phyloP scores from a whole-genome alignment of 139 green algal species.

The Nannochloris sp. region DNA sequence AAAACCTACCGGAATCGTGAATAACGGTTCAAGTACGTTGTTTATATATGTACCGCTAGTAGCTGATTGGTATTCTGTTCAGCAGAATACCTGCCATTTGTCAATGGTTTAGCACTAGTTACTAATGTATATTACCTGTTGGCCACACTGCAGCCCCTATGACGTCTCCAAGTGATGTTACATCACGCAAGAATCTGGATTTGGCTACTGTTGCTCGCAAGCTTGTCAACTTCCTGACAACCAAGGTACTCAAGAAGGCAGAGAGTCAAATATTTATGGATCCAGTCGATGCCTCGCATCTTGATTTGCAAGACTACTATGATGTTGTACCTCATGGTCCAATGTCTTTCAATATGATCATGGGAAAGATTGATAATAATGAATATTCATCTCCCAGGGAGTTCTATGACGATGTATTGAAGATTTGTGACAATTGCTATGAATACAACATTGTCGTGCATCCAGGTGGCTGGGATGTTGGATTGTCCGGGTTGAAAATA shows the following conservation, averaged over 20 bases:
- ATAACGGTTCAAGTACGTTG: neutral
- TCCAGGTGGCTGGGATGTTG: neutral
- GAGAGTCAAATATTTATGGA: constrained; percentile 10
- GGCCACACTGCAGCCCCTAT: neutral
- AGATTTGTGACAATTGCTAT: constrained; percentile 29
- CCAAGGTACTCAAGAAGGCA: neutral
- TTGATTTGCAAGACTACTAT: constrained; percentile 15
- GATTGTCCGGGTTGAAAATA: neutral
- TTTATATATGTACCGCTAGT: neutral
- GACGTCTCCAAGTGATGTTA: constrained; percentile 4
- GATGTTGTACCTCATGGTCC: constrained; percentile 13
- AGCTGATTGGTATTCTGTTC: neutral
- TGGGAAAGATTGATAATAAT: constrained; percentile 1
- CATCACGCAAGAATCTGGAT: constrained; percentile 9
- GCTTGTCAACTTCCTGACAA: neutral
- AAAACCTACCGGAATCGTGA: neutral
- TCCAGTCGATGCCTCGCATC: neutral
- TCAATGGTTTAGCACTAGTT: neutral
- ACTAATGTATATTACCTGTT: neutral
- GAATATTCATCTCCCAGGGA: constrained; percentile 5
- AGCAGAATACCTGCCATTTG: neutral
- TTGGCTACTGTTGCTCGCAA: neutral
- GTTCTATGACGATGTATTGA: constrained; percentile 31
- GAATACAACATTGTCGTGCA: constrained; percentile 15
- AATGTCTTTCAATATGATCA: constrained; percentile 19